Evolutionary conservation across 2,329 filamentous ascomycete species (phyloP).

Genomic region (Orbilia javanica): DNA sequence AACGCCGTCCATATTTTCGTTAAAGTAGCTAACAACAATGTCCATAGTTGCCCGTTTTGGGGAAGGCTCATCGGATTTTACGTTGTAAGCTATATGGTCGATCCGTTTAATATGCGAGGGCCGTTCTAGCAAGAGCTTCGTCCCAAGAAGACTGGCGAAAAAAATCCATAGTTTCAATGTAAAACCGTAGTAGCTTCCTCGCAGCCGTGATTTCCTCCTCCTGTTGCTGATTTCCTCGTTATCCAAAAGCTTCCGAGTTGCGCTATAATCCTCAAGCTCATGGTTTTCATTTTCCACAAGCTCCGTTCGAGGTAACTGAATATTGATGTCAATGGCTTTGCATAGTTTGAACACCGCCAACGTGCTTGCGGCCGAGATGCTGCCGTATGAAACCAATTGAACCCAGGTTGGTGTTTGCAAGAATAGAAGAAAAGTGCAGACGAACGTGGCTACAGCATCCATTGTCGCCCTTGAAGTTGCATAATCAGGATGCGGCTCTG

Average conservation of each 20-base stretch:
- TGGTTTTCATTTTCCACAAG: neutral
- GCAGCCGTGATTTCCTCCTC: neutral
- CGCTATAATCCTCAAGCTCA: conserved; percentile 30
- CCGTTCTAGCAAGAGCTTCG: conserved; percentile 16
- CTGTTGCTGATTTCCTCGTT: neutral
- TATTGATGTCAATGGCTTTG: neutral
- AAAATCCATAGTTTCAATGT: conserved; percentile 38
- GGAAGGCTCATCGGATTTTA: neutral
- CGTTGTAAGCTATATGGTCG: neutral
- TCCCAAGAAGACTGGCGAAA: conserved; percentile 34
- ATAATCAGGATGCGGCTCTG: conserved; percentile 11
- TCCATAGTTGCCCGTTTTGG: conserved; percentile 51
- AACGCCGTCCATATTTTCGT: conserved; percentile 57
- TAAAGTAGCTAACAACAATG: conserved; percentile 61
- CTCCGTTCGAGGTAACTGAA: neutral
- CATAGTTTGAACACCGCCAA: neutral
- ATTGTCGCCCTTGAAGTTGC: conserved; percentile 21
- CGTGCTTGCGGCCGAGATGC: neutral
- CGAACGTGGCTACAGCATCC: conserved; percentile 16
- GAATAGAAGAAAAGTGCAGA: conserved; percentile 26
- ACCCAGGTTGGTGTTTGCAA: conserved; percentile 54
- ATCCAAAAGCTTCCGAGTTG: conserved; percentile 1
- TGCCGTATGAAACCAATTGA: conserved; percentile 35
- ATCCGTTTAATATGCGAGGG: neutral
- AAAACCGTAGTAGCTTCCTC: neutral